Conservation (phyloP, 495 filamentous ascomycete genomes). For the Immersiella caudata region DNA sequence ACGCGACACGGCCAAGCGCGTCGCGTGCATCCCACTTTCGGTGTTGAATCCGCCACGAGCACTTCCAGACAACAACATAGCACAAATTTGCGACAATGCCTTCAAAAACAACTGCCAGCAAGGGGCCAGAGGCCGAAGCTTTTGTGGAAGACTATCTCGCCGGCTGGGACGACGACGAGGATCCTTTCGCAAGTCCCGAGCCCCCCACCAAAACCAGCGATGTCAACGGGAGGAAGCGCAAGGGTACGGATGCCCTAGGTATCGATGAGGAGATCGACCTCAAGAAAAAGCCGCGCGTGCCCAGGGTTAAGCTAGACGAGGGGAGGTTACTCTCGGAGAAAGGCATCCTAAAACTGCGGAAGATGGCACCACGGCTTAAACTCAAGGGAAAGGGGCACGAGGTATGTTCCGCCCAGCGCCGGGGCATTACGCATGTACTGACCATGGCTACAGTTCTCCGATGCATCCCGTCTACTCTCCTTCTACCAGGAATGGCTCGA, state of each 20-base stretch:
- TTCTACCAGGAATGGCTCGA: constrained; percentile 98
- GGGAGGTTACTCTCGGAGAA: constrained; percentile 71
- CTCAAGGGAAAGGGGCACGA: constrained; percentile 95
- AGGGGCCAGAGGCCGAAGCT: constrained; percentile 20
- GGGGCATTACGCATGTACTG: background rate
- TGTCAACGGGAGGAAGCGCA: constrained; percentile 35
- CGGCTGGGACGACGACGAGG: constrained; percentile 39
- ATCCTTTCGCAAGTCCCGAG: constrained; percentile 40
- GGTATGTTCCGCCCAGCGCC: constrained; percentile 47
- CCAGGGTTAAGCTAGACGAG: constrained; percentile 86
- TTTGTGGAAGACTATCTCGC: constrained; percentile 33
- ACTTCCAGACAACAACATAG: background rate
- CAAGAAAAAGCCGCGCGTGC: constrained; percentile 66
- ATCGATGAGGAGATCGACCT: constrained; percentile 88
- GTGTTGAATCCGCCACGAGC: background rate
- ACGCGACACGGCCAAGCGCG: constrained; percentile 21
- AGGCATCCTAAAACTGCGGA: constrained; percentile 81
- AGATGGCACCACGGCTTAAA: constrained; percentile 69
- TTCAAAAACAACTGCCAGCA: constrained; percentile 18
- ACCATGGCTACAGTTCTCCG: constrained; percentile 66
- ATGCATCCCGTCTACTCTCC: constrained; percentile 77
- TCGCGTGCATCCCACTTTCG: constrained; percentile 19
- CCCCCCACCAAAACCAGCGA: constrained; percentile 30
- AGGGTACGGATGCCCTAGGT: constrained; percentile 57
- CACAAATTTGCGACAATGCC: constrained; percentile 21